Evolutionary conservation across 768 basidiomycete species (phyloP).

Genomic region (Mycena galericulata): DNA sequence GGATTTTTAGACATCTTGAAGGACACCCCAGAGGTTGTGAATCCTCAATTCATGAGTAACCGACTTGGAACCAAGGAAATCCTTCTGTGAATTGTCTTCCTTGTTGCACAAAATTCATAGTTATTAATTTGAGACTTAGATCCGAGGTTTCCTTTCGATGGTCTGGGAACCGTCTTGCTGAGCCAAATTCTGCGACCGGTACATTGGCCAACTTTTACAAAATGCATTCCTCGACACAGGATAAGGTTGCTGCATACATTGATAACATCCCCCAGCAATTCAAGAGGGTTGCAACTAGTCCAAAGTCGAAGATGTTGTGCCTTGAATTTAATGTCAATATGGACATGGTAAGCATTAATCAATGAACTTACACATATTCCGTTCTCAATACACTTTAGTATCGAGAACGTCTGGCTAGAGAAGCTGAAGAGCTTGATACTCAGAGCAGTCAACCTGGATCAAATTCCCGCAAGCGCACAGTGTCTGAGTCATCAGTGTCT

Average conservation of each 20-base stretch:
- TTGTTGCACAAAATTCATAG: not conserved
- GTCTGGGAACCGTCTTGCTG: not conserved
- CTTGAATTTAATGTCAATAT: conserved; percentile 10
- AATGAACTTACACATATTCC: no score
- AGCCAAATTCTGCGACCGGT: conserved; percentile 4
- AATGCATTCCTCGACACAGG: not conserved
- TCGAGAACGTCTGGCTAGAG: no score
- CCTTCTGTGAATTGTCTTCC: conserved; percentile 1
- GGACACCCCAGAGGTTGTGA: not conserved
- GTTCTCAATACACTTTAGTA: no score
- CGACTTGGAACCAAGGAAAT: not conserved
- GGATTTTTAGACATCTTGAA: conserved; percentile 3
- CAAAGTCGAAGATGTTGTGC: conserved; percentile 2
- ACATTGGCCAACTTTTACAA: conserved; percentile 6
- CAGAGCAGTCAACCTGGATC: no score
- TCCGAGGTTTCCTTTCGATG: conserved; percentile 1
- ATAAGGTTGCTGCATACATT: conserved; percentile 10
- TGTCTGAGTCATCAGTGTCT: no score
- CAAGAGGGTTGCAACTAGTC: not conserved
- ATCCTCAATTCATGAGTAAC: conserved; percentile 1
- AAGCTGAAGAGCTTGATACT: no score
- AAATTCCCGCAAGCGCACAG: no score
- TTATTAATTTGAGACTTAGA: not conserved
- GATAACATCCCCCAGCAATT: conserved; percentile 7
- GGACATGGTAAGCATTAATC: no score